Percentiles rank a stretch among this genome's conserved stretches.
phyloP scores from a whole-genome alignment of 2,329 filamentous ascomycete genomes.

The Neonectria faginata region DNA sequence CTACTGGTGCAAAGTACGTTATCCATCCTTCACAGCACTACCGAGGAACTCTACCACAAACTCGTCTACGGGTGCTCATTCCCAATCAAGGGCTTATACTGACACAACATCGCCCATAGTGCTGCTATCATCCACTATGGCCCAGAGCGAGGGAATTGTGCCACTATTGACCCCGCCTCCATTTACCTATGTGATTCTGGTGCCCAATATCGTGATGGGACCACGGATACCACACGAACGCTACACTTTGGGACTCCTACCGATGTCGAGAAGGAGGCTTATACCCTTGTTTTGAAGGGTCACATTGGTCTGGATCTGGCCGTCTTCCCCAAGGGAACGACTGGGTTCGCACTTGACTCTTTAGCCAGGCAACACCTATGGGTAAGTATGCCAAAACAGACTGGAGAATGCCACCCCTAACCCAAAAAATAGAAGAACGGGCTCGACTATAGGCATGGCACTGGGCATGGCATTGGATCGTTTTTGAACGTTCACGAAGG shows the following conservation, averaged over 20 bases:
- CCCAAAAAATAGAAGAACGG: slow-evolving; percentile 65
- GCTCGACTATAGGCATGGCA: slow-evolving; percentile 95
- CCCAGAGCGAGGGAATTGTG: slow-evolving; percentile 84
- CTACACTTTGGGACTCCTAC: slow-evolving; percentile 91
- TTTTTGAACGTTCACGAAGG: slow-evolving; percentile 98
- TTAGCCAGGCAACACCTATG: slow-evolving; percentile 92
- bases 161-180: slow-evolving; percentile 83
- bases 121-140: slow-evolving; percentile 97
- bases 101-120: slow-evolving; percentile 58
- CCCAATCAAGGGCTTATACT: slow-evolving; percentile 8
- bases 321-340: slow-evolving; percentile 94
- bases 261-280: slow-evolving; percentile 85
- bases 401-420: slow-evolving; percentile 31
- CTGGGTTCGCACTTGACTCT: slow-evolving; percentile 89
- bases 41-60: background rate
- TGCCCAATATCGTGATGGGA: slow-evolving; percentile 95
- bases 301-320: slow-evolving; percentile 89
- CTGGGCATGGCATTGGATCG: slow-evolving; percentile 94
- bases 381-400: slow-evolving; percentile 62
- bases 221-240: slow-evolving; percentile 94
- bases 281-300: slow-evolving; percentile 94
- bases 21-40: background rate
- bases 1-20: slow-evolving; percentile 80
- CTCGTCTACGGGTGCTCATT: background rate
- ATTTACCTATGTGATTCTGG: slow-evolving; percentile 98